phyloP scores from a whole-genome alignment of 345 rosid genomes.

The Gossypioides kirkii region DNA sequence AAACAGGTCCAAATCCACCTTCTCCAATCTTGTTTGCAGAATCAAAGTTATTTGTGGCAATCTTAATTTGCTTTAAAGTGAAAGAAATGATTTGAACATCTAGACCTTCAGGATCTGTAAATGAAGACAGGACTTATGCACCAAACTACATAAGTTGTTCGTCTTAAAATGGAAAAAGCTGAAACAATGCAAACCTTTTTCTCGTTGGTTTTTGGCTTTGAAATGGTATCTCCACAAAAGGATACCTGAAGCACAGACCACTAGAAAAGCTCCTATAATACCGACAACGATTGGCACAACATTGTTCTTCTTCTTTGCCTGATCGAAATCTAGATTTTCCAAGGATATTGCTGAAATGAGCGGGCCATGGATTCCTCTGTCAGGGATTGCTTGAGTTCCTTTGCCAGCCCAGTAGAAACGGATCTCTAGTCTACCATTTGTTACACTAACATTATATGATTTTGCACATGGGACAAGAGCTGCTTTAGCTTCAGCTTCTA shows the following conservation, averaged over 20 bases:
- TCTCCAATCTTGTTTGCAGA: constrained; percentile 53
- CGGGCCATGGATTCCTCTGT: constrained; percentile 26
- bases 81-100: constrained; percentile 27
- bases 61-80: constrained; percentile 46
- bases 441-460: constrained; percentile 8
- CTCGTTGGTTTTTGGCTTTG: not conserved
- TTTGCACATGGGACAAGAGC: constrained; percentile 11
- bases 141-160: not conserved
- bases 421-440: constrained; percentile 23
- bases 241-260: constrained; percentile 13
- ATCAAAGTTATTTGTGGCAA: constrained; percentile 49
- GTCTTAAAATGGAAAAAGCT: not conserved
- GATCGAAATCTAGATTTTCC: constrained; percentile 23
- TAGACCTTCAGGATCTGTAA: constrained; percentile 18
- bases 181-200: constrained; percentile 18
- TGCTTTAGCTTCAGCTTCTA: constrained; percentile 26
- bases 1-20: constrained; percentile 68
- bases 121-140: not conserved
- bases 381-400: constrained; percentile 35
- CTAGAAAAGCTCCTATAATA: constrained; percentile 14
- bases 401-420: constrained; percentile 38
- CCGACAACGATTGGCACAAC: constrained; percentile 17
- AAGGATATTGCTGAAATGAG: constrained; percentile 33
- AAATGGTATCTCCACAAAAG: constrained; percentile 22
- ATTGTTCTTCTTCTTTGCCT: not conserved